These are phyloP conservation scores for Termitomyces sp. DNA, from an alignment of 768 basidiomycete genomes.

Conservation along the genomic window DNA sequence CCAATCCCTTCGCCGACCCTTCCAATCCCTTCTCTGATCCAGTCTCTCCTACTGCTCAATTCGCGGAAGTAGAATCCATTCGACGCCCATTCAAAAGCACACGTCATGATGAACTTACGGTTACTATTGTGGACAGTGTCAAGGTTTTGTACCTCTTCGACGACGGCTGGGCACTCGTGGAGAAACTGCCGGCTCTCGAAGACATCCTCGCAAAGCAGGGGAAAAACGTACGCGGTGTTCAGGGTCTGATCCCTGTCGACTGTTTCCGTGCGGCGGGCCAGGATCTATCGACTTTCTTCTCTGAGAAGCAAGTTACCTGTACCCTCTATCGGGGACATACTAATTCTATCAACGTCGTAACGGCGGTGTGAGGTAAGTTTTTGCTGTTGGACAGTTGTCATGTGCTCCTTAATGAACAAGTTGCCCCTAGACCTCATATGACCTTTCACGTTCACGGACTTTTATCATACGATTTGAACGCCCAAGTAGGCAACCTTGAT, in stretches of 20 bases:
- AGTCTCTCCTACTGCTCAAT: conserved; percentile 23
- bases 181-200: conserved; percentile 33
- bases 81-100: conserved; percentile 56
- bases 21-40: conserved; percentile 36
- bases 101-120: conserved; percentile 58
- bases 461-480: neutral
- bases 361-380: neutral
- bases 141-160: conserved; percentile 56
- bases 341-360: neutral
- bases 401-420: neutral
- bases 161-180: conserved; percentile 71
- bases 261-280: conserved; percentile 54
- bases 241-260: conserved; percentile 68
- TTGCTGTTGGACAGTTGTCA: no score
- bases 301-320: conserved; percentile 41
- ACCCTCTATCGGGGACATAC: neutral
- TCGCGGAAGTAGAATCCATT: conserved; percentile 47
- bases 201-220: conserved; percentile 27
- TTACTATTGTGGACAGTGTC: conserved; percentile 50
- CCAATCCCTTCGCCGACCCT: conserved; percentile 30
- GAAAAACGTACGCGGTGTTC: conserved; percentile 14
- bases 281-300: conserved; percentile 47
- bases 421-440: neutral
- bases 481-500: neutral
- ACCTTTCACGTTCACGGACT: neutral